phyloP scores from a whole-genome alignment of 257 asterid genomes.

The Knoxia roxburghii region DNA sequence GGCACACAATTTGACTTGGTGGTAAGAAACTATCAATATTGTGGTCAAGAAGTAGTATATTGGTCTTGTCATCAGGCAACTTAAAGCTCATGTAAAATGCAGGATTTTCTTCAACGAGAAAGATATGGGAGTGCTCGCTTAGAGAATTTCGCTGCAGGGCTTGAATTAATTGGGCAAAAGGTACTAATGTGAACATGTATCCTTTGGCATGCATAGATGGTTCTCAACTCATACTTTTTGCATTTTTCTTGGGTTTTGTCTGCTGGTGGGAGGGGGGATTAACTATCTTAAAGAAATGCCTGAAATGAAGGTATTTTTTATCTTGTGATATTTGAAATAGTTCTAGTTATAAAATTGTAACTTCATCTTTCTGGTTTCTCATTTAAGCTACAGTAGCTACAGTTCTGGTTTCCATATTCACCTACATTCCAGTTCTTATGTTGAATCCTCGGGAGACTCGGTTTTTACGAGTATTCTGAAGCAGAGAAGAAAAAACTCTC shows the following conservation, averaged over 20 bases:
- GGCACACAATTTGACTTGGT: slow-evolving; percentile 99
- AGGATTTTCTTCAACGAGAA: slow-evolving; percentile 98
- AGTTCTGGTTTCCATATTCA: too few species aligned
- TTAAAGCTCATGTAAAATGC: slow-evolving; percentile 25
- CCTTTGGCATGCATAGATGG: background rate
- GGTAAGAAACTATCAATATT: slow-evolving; percentile 38
- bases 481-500: background rate
- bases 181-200: slow-evolving; percentile 26
- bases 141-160: slow-evolving; percentile 92
- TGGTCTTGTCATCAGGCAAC: slow-evolving; percentile 7
- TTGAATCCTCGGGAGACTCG: background rate
- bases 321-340: background rate
- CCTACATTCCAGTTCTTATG: too few species aligned
- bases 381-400: background rate
- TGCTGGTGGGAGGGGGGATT: too few species aligned
- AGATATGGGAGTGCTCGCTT: slow-evolving; percentile 88
- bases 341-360: background rate
- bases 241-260: background rate
- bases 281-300: background rate
- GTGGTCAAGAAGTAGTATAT: slow-evolving; percentile 5
- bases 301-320: background rate
- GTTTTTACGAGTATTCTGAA: background rate
- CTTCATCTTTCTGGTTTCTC: background rate
- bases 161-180: slow-evolving; percentile 94
- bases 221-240: background rate